phyloP scores from a whole-genome alignment of 1,139 yeast genomes.

The Lodderomyces oxycetoniae region DNA sequence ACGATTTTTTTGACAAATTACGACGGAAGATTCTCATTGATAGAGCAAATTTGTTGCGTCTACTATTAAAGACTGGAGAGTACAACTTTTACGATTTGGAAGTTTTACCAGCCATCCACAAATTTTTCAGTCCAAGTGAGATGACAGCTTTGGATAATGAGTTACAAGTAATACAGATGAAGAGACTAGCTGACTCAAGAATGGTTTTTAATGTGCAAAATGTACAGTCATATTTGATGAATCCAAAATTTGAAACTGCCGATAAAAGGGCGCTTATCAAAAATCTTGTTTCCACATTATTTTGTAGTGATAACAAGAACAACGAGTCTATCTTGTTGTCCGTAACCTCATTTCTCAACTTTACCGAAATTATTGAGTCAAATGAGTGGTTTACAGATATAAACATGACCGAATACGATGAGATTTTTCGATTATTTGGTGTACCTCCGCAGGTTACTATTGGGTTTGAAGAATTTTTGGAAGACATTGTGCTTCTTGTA shows the following conservation, averaged over 20 bases:
- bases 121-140: background rate
- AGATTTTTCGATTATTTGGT: conserved; percentile 8
- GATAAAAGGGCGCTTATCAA: background rate
- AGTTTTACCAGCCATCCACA: conserved; percentile 7
- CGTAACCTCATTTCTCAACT: conserved; percentile 7
- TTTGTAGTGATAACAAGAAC: no score
- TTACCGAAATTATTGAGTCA: conserved; percentile 8
- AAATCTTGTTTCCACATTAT: background rate
- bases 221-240: background rate
- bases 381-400: conserved; percentile 8
- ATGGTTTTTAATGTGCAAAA: background rate
- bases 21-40: background rate
- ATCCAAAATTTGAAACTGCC: background rate
- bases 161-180: background rate
- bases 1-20: background rate
- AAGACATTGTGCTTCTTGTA: conserved; percentile 5
- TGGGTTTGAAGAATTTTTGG: conserved; percentile 1
- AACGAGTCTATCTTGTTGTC: no score
- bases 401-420: conserved; percentile 6
- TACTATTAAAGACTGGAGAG: conserved; percentile 6
- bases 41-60: conserved; percentile 4
- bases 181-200: background rate
- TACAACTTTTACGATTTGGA: conserved; percentile 4
- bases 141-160: background rate
- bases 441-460: conserved; percentile 1